phyloP scores from a whole-genome alignment of 768 basidiomycete species.

The Macrolepiota fuliginosa region DNA sequence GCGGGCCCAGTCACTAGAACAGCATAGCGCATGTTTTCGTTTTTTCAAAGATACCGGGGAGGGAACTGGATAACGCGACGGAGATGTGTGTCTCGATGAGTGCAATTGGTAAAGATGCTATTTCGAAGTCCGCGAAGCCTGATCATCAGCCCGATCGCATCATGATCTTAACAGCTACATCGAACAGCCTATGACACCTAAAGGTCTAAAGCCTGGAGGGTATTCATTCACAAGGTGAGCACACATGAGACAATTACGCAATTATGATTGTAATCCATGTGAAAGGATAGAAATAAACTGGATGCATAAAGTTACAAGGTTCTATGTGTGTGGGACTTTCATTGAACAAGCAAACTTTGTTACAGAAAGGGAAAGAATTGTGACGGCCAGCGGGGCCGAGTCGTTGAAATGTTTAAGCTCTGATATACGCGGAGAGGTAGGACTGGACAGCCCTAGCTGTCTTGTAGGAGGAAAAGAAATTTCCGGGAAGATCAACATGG shows the following conservation, averaged over 20 bases:
- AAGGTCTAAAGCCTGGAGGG: background rate
- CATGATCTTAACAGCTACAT: background rate
- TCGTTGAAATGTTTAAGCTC: background rate
- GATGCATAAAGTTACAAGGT: background rate
- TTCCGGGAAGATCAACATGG: conserved; percentile 38
- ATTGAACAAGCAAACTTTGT: no score
- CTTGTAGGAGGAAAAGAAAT: conserved; percentile 38
- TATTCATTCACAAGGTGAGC: background rate
- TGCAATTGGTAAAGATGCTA: background rate
- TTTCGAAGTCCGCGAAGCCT: background rate
- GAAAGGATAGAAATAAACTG: background rate
- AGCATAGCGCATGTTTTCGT: conserved; percentile 72
- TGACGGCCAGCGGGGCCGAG: background rate
- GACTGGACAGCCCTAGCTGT: conserved; percentile 40
- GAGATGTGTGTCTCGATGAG: background rate
- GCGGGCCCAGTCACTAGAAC: conserved; percentile 94
- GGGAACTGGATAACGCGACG: background rate
- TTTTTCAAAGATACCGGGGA: background rate
- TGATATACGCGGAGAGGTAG: conserved; percentile 21
- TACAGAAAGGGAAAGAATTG: conserved; percentile 8
- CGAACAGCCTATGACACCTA: background rate
- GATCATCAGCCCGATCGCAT: background rate
- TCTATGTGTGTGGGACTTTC: no score
- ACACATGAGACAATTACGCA: background rate
- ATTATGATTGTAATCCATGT: background rate